Percentiles rank a stretch among this genome's conserved stretches.
Conservation (phyloP, 306 rosid species). For the Quercus suber region DNA sequence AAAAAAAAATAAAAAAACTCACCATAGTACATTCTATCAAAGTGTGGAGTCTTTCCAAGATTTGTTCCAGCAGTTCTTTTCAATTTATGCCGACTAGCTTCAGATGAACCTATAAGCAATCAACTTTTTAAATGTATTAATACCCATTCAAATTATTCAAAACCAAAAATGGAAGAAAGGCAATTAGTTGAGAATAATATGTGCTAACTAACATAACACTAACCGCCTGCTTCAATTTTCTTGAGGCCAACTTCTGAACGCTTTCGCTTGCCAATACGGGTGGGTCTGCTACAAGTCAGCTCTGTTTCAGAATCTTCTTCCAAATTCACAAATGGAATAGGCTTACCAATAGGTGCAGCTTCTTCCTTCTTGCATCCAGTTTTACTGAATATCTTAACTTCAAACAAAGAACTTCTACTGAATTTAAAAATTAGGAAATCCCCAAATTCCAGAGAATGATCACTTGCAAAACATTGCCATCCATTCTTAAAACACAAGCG, state of each 20-base stretch:
- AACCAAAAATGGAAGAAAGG: background rate
- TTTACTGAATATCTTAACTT: background rate
- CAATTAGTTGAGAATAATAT: background rate
- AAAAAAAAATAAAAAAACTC: background rate
- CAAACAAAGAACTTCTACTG: background rate
- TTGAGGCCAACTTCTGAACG: background rate
- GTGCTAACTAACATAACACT: background rate
- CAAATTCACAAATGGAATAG: background rate
- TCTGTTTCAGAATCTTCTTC: background rate
- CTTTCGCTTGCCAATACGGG: background rate
- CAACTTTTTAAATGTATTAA: background rate
- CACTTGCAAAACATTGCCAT: slow-evolving; percentile 22
- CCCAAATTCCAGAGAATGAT: slow-evolving; percentile 16
- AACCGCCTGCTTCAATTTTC: background rate
- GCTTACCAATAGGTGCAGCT: background rate
- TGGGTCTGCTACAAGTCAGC: background rate
- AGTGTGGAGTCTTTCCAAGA: background rate
- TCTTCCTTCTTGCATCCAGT: slow-evolving; percentile 2
- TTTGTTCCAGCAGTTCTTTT: background rate
- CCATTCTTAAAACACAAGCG: slow-evolving; percentile 15
- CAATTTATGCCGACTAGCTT: background rate
- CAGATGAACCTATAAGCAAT: background rate
- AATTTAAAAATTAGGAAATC: slow-evolving; percentile 25
- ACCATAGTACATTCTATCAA: background rate
- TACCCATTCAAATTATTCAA: background rate